These are phyloP conservation scores for Prinsepia uniflora DNA, from an alignment of 306 rosid species.

Conservation along the genomic window DNA sequence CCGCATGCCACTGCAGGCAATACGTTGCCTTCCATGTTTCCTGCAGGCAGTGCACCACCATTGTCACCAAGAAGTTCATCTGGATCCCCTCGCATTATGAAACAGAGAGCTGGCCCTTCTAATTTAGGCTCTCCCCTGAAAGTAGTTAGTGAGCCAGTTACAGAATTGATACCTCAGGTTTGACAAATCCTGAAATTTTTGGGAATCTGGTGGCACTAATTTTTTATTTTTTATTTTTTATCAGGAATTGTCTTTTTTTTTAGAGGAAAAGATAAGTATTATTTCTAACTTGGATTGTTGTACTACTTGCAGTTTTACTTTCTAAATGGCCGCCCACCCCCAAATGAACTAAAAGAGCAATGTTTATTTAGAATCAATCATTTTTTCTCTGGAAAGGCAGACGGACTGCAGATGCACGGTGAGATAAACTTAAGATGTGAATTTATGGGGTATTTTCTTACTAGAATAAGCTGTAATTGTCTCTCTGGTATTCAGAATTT, in stretches of 20 bases:
- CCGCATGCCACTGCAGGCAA: conserved; percentile 70
- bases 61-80: conserved; percentile 87
- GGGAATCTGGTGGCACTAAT: conserved; percentile 2
- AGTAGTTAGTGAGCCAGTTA: conserved; percentile 90
- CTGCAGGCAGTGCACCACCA: conserved; percentile 98
- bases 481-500: conserved; percentile 60
- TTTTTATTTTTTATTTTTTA: neutral
- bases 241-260: neutral
- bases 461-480: conserved; percentile 34
- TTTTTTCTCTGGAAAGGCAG: conserved; percentile 61
- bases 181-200: conserved; percentile 22
- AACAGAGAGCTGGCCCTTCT: conserved; percentile 88
- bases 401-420: conserved; percentile 87
- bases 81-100: conserved; percentile 93
- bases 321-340: conserved; percentile 80
- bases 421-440: conserved; percentile 37
- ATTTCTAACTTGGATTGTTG: conserved; percentile 21
- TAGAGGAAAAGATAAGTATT: conserved; percentile 11
- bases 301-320: conserved; percentile 81
- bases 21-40: conserved; percentile 96
- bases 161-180: conserved; percentile 98
- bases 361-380: conserved; percentile 62
- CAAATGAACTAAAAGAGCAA: conserved; percentile 76
- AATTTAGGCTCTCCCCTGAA: conserved; percentile 88
- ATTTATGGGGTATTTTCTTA: conserved; percentile 18